These are phyloP conservation scores for Eimeria falciformis DNA, from an alignment of 169 alveolate species.

Conservation along the genomic window DNA sequence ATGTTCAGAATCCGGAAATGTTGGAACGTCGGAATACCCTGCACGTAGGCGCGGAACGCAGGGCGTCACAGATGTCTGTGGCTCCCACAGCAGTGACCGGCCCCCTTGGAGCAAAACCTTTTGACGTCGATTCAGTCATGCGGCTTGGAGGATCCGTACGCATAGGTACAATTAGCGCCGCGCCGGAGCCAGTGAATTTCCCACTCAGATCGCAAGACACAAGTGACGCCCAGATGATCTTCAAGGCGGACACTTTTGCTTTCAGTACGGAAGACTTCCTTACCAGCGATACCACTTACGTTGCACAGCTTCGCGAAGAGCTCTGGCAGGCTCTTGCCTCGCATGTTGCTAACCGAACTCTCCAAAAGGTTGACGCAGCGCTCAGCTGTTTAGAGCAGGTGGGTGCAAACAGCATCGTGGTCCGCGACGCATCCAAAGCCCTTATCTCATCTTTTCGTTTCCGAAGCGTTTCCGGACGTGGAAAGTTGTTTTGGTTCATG, in stretches of 20 bases:
- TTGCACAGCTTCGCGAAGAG: constrained; percentile 72
- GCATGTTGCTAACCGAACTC: constrained; percentile 25
- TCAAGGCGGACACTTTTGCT: constrained; percentile 32
- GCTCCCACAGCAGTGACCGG: neutral
- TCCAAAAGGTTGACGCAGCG: constrained; percentile 34
- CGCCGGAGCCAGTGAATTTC: neutral
- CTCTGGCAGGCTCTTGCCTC: constrained; percentile 73
- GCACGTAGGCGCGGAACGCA: constrained; percentile 36
- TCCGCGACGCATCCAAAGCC: no score
- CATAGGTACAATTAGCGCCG: neutral
- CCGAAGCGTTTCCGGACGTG: no score
- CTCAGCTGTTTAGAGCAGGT: constrained; percentile 67
- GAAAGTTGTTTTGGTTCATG: no score
- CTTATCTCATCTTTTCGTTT: no score
- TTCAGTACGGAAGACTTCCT: constrained; percentile 32
- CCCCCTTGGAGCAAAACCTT: neutral
- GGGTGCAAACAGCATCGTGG: neutral
- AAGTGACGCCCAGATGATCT: neutral
- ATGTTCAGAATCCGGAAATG: neutral
- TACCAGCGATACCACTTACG: constrained; percentile 68
- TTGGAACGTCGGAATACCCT: constrained; percentile 55
- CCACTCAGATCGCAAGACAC: neutral
- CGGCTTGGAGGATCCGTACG: constrained; percentile 11
- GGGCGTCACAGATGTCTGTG: constrained; percentile 2
- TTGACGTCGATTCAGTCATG: constrained; percentile 24